These are phyloP conservation scores for Vigna radiata DNA, from an alignment of 306 rosid genomes.

Conservation along the genomic window DNA sequence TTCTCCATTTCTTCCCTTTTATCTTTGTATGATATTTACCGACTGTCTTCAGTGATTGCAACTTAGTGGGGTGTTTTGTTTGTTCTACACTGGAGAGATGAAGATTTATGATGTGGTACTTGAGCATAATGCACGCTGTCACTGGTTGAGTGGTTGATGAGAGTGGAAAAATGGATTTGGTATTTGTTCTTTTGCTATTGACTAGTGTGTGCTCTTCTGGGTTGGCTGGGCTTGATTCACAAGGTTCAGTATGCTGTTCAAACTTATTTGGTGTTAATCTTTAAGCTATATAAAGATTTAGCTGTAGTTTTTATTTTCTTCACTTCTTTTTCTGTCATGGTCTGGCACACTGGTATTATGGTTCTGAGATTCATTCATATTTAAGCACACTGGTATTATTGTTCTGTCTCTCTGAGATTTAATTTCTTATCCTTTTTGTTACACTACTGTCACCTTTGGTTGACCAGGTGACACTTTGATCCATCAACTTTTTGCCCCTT, in stretches of 20 bases:
- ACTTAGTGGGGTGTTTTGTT: constrained; percentile 38
- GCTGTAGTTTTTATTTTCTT: constrained; percentile 21
- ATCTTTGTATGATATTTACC: background rate
- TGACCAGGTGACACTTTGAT: background rate
- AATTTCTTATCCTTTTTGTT: constrained; percentile 8
- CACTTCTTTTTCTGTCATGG: constrained; percentile 4
- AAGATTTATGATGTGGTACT: constrained; percentile 23
- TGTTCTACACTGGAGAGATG: constrained; percentile 55
- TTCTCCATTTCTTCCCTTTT: constrained; percentile 3
- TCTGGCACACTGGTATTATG: background rate
- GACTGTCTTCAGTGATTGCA: constrained; percentile 25
- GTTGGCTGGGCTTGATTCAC: constrained; percentile 61
- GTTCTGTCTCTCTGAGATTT: background rate
- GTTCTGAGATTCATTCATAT: constrained; percentile 24
- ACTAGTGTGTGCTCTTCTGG: constrained; percentile 54
- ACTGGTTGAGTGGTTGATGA: constrained; percentile 48
- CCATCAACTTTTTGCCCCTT: background rate
- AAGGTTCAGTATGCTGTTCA: constrained; percentile 59
- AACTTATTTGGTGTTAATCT: constrained; percentile 6
- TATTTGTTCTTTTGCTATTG: constrained; percentile 51
- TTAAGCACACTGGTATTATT: background rate
- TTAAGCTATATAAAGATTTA: constrained; percentile 1
- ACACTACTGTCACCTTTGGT: background rate
- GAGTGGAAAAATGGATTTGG: constrained; percentile 59
- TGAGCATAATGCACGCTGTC: constrained; percentile 37